A percentile compares a stretch with the other conserved stretches of the same genome.
phyloP scores from a whole-genome alignment of 1,284 basidiomycete genomes.

The Cutaneotrichosporon daszewskae region DNA sequence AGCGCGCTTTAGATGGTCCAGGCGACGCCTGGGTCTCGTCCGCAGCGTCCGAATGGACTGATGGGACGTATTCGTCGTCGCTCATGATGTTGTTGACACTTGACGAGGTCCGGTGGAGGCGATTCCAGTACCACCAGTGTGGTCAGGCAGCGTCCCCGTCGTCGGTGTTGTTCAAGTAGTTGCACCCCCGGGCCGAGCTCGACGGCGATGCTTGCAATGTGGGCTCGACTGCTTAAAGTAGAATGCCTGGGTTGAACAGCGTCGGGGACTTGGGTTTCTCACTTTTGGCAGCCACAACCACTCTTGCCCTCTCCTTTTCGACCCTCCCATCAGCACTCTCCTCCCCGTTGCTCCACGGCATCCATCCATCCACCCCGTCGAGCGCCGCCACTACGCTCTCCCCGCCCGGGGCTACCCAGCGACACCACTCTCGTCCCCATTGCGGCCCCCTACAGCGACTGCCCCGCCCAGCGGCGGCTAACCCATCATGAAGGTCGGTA shows the following conservation, averaged over 20 bases:
- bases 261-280: too few species aligned
- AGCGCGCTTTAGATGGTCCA: slow-evolving; percentile 41
- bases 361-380: slow-evolving; percentile 33
- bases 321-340: slow-evolving; percentile 2
- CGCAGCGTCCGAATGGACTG: neutral
- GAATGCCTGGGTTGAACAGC: too few species aligned
- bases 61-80: slow-evolving; percentile 5
- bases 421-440: slow-evolving; percentile 15
- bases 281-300: too few species aligned
- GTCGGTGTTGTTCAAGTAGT: too few species aligned
- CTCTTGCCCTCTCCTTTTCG: slow-evolving; percentile 3
- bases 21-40: neutral
- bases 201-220: too few species aligned
- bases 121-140: too few species aligned
- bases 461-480: slow-evolving; percentile 15
- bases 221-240: too few species aligned
- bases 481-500: slow-evolving; percentile 39
- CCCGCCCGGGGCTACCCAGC: slow-evolving; percentile 24
- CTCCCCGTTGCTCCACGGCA: slow-evolving; percentile 14
- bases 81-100: slow-evolving; percentile 7
- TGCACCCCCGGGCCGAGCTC: too few species aligned
- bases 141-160: too few species aligned
- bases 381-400: neutral
- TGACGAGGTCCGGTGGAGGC: too few species aligned
- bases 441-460: neutral